A percentile compares a stretch with the other conserved stretches of the same genome.
These are phyloP conservation scores for Peniophora sp. DNA, from an alignment of 1,284 basidiomycete species.

Conservation along the genomic window DNA sequence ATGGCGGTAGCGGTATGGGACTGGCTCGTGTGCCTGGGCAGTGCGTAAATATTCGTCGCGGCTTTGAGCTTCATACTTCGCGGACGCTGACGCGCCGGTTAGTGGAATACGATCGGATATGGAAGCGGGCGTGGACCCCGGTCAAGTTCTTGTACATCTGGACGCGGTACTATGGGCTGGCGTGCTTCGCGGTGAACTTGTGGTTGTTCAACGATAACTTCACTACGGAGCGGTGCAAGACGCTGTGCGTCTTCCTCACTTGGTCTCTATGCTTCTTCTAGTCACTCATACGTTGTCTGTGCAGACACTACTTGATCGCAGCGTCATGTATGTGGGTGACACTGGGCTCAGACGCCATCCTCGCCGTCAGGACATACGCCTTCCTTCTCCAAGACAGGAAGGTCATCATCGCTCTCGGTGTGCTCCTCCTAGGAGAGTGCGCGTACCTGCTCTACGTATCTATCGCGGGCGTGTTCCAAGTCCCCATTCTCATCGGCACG, in stretches of 20 bases:
- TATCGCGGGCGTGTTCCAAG: slow-evolving; percentile 6
- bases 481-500: slow-evolving; percentile 3
- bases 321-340: slow-evolving; percentile 9
- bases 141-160: slow-evolving; percentile 9
- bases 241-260: slow-evolving; percentile 1
- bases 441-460: slow-evolving; percentile 8
- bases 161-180: slow-evolving; percentile 10
- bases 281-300: no score
- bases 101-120: slow-evolving; percentile 10
- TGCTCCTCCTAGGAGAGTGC: slow-evolving; percentile 6
- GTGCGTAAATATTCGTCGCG: neutral
- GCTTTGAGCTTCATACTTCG: neutral
- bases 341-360: slow-evolving; percentile 4
- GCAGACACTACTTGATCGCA: slow-evolving; percentile 8
- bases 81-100: neutral
- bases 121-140: slow-evolving; percentile 9
- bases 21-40: neutral
- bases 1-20: slow-evolving; percentile 1
- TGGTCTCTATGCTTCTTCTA: no score
- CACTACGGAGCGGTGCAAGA: slow-evolving; percentile 6
- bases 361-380: slow-evolving; percentile 9
- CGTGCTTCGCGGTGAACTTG: slow-evolving; percentile 6
- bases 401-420: slow-evolving; percentile 1
- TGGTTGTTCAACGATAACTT: slow-evolving; percentile 10
- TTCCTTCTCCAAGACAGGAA: slow-evolving; percentile 4